Base-by-base conservation (phyloP, 1,284 basidiomycete species). In the Dichomitus squalens region DNA sequence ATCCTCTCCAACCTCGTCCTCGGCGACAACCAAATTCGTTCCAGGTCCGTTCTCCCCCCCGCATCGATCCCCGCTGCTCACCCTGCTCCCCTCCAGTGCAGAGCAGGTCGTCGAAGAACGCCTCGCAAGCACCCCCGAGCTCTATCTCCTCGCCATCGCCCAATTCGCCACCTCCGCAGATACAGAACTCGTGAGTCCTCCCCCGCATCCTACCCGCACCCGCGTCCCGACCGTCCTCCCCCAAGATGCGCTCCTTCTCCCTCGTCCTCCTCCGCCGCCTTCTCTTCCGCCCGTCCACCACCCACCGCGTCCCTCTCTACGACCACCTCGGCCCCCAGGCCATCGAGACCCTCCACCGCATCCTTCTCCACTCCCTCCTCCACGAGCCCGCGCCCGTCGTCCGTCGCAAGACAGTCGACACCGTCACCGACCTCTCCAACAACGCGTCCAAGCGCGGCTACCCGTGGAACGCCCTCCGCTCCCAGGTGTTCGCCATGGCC, bases 1-100 rank as follows among this genome's bases (percentile, higher is more conserved):
- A 90, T 92, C 61, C 82, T 92, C 36, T 87, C 89, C 9, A 92
- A 92, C 72, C 82, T 92, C 21, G 88, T 92, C 7, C 77, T 90
- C 43, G 89, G 88, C 8, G 88, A 92, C 69, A 92, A 92, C 72
- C 84, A 86, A 53, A 89, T 92, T 49, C 84, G 89, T 18, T 76
- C 86, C 67, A 88, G 78, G 86, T 85, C 62, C 61, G 82, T 78
- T n/a, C 21, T 35, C 52, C 40, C 52, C 49, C 9, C 7, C 41
- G 21, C 49, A 59, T 56, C 59, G 51, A 53, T 51, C 40, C 14
- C 41, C 27, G 33, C 23, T 52, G 14, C 54, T 59, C 23, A 64
- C 43, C 59, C 35, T 35, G 18, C 46, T 38, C 33, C 46, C 53
- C 8, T 49, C 18, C 67, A 91, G 89, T 73, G 89, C 89, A 55